Base-by-base conservation (phyloP, 1,284 basidiomycete species). In the Waitea zeae region DNA sequence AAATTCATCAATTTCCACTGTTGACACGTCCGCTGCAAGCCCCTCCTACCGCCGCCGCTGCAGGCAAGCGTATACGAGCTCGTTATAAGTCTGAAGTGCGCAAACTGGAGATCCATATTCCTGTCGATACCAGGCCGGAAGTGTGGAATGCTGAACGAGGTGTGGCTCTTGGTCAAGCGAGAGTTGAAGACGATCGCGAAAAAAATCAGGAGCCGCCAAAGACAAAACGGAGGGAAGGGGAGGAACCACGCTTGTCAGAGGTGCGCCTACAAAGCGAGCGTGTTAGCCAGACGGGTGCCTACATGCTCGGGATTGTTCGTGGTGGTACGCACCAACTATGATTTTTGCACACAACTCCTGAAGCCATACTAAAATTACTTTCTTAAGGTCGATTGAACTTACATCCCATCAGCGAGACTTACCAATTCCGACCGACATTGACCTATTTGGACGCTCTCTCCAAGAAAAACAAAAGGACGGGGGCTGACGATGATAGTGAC, bases 1-100 rank as follows among this genome's bases (percentile, higher is more conserved):
- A 82, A 24, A 52, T 86, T 3, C 77, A 84, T 46, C 82, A 86
- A 44, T 84, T 73, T 44, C 81, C 82, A 7, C 62, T 86, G 5
- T 57, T 83, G 4, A 71, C 64, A 17, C 63, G 79, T 19, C 72
- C 79, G 3, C 59, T 86, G 2, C 74, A 78, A 53, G 64, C 64
- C 3, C 80, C 82, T 3, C 80, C 82, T 12, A 75, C 77, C 5
- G 78, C 82, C 12, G 51, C 55, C 27, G 49, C 64, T 22, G 75
- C 70, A 44, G 82, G 82, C 15, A 84, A 84, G 51, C 66, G 68
- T 22, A 80, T 86, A 36, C 62, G 61, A 30, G 78, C 79, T 6
- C 68, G 81, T 29, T 54, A 74, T 39, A 84, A 83, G 51, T 64
- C 71, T 4, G 55, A 61, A 31, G 59, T 64, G 30, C 65, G 62